Evolutionary conservation across 257 asterid genomes (phyloP).

Genomic region (Lycium ferocissimum): DNA sequence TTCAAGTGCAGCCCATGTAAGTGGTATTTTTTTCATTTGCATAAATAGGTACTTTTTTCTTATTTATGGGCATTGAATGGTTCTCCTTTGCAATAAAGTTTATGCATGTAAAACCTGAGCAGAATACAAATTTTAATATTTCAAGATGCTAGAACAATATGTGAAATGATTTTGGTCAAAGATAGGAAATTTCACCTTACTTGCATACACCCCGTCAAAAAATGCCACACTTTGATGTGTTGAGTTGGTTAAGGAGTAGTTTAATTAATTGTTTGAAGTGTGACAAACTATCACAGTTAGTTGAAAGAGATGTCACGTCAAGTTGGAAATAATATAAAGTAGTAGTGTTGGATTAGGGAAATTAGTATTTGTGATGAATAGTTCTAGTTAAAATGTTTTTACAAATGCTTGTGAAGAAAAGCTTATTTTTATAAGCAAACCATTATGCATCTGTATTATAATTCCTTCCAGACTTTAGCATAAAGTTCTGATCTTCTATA

Average conservation of each 20-base stretch:
- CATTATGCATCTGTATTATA: slow-evolving; percentile 19
- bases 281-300: not conserved
- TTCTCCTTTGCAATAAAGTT: not conserved
- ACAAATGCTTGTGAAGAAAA: slow-evolving; percentile 12
- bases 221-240: slow-evolving; percentile 14
- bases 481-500: slow-evolving; percentile 10
- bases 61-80: not conserved
- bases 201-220: not conserved
- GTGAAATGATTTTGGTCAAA: not conserved
- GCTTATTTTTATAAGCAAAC: not conserved
- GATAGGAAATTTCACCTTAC: not conserved
- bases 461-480: not conserved
- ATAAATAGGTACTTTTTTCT: not conserved
- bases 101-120: slow-evolving; percentile 17
- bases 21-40: slow-evolving; percentile 20
- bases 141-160: slow-evolving; percentile 14
- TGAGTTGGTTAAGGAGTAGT: slow-evolving; percentile 11
- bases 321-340: slow-evolving; percentile 11
- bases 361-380: not conserved
- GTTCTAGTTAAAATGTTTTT: slow-evolving; percentile 9
- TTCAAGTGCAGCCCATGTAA: slow-evolving; percentile 8
- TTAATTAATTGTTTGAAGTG: slow-evolving; percentile 4
- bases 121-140: not conserved
- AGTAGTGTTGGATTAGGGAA: not conserved
- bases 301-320: slow-evolving; percentile 18